Conservation (phyloP, 257 asterid genomes). For the Solanum habrochaites region DNA sequence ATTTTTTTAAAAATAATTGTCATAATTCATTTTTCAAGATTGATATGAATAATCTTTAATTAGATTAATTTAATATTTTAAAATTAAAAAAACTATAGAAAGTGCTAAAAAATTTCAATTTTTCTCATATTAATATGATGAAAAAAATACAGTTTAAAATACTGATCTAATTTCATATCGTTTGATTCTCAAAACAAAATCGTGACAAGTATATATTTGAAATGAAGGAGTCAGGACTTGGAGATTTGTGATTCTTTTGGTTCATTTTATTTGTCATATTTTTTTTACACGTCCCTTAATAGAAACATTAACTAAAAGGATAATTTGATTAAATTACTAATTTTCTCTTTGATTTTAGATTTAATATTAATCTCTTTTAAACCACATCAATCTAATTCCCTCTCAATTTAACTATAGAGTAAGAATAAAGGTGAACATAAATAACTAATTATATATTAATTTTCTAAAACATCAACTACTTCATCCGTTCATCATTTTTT, state of each 20-base stretch:
- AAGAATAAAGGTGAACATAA: no score
- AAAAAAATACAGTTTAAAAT: background rate
- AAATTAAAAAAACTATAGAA: background rate
- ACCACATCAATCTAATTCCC: background rate
- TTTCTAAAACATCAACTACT: no score
- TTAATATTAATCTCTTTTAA: background rate
- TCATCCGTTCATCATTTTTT: no score
- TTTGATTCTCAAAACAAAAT: no score
- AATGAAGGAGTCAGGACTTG: background rate
- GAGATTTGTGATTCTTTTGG: background rate
- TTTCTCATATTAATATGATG: background rate
- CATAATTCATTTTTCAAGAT: background rate
- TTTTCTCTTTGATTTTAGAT: background rate
- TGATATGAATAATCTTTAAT: background rate
- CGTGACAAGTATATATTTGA: no score
- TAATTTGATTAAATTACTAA: background rate
- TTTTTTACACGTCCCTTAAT: background rate
- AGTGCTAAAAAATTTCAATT: background rate
- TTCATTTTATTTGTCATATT: background rate
- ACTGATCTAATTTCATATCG: background rate
- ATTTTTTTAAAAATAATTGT: background rate
- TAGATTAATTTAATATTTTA: no score
- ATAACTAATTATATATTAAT: no score
- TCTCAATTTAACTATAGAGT: background rate
- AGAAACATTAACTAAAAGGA: background rate